Conservation (phyloP, 1,284 basidiomycete genomes). For the Ustilago xerochloae region DNA sequence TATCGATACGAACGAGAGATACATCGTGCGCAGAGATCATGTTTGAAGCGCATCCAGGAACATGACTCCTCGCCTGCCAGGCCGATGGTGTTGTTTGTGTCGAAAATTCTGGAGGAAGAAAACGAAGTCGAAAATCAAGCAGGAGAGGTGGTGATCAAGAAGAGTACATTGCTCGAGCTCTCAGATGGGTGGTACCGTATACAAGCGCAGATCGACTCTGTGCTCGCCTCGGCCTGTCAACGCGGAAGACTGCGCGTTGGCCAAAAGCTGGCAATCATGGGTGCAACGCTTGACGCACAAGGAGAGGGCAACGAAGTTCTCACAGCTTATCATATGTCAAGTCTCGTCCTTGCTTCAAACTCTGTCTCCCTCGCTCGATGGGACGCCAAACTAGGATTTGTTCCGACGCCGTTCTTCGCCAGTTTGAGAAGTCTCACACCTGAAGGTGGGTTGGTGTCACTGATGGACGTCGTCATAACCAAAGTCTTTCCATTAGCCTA, state of each 20-base stretch:
- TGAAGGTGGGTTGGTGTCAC: conserved; percentile 82
- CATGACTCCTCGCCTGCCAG: conserved; percentile 78
- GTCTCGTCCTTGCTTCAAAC: conserved; percentile 82
- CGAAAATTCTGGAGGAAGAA: conserved; percentile 72
- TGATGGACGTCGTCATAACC: conserved; percentile 80
- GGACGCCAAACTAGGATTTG: conserved; percentile 87
- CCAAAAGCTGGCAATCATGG: conserved; percentile 82
- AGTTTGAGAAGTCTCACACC: conserved; percentile 81
- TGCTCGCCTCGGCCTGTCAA: conserved; percentile 77
- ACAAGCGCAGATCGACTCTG: conserved; percentile 78
- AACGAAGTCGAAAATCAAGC: conserved; percentile 24
- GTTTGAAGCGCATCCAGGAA: conserved; percentile 80
- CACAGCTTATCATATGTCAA: conserved; percentile 78
- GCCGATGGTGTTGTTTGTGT: conserved; percentile 87
- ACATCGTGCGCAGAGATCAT: conserved; percentile 80
- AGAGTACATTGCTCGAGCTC: conserved; percentile 75
- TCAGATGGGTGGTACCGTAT: conserved; percentile 97
- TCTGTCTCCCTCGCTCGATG: conserved; percentile 85
- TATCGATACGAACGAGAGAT: conserved; percentile 93
- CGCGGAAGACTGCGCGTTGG: conserved; percentile 79
- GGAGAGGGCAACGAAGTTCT: conserved; percentile 83
- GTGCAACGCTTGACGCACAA: conserved; percentile 72
- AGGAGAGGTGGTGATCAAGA: conserved; percentile 8
- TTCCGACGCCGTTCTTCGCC: conserved; percentile 75
- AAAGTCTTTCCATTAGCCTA: conserved; percentile 72